Base-by-base conservation (phyloP, 2,329 filamentous ascomycete species). In the Diplodia seriata region DNA sequence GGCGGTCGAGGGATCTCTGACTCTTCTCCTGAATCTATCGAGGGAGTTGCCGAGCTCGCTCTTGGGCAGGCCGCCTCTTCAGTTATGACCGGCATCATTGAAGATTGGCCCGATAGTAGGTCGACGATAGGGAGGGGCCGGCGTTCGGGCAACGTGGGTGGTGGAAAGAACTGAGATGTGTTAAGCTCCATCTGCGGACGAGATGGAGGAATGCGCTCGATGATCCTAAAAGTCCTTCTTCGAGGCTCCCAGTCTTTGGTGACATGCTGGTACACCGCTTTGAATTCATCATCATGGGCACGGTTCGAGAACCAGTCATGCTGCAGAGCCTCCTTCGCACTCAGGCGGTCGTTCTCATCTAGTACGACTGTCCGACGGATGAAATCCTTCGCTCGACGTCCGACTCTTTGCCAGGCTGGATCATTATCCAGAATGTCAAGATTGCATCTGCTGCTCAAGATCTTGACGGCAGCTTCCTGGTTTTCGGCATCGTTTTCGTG, bases 281-380 rank as follows among this genome's bases (percentile, higher is more conserved):
- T 78, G 66, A 86, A 82, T 20, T 83, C 80, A 15, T 73, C 73
- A 23, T 76, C 79, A 72, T 64, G 50, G 6, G 15, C 7, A 7
- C n/a, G 29, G 36, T 86, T 84, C 1, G 81, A 81, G 71, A 90
- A 86, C 87, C 87, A 90, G 11, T 72, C 67, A 74, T 89, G 86
- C 11, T 74, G 66, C 38, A 89, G 72, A 3, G 86, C 86, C 74
- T 87, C 73, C n/a, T 81, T 79, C 2, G 81, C 86, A 11, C 83
- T 84, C 76, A 88, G 79, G 33, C 87, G 81, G 49, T 77, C 68
- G 3, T 76, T 71, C 70, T 86, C 85, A 26, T 87, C 78, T 1
- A 85, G 76, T 0, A 83, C 75, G 0, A 89, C 78, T 14, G 88
- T 80, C 18, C 77, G 78, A 40, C 76, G 79, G 69, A 89, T 81